phyloP scores from a whole-genome alignment of 176 grass and related monocot genomes.

The Bromus sterilis region DNA sequence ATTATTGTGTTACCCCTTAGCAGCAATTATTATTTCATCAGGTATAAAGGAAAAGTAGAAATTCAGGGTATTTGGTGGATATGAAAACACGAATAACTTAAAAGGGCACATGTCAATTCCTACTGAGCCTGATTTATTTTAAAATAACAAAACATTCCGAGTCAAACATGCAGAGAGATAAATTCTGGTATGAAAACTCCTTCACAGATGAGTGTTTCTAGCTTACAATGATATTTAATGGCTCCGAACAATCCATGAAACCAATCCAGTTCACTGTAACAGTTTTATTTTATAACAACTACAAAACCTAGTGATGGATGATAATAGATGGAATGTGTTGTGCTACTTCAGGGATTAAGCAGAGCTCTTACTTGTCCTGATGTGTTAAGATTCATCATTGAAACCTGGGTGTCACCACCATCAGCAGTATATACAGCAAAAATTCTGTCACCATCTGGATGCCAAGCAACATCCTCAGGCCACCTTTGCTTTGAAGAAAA shows the following conservation, averaged over 20 bases:
- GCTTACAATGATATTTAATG: conserved; percentile 1
- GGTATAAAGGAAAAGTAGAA: neutral
- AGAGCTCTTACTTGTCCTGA: conserved; percentile 74
- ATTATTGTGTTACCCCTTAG: neutral
- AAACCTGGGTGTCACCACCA: conserved; percentile 76
- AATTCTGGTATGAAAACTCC: neutral
- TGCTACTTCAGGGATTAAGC: conserved; percentile 18
- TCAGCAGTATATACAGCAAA: conserved; percentile 93
- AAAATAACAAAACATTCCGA: neutral
- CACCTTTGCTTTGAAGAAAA: conserved; percentile 91
- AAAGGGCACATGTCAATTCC: neutral
- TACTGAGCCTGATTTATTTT: neutral
- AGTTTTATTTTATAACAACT: conserved; percentile 13
- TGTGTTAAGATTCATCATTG: conserved; percentile 72
- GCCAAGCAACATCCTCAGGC: conserved; percentile 95
- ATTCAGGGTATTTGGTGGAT: neutral
- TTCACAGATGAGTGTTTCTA: neutral
- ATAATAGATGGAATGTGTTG: conserved; percentile 5
- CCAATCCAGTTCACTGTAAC: neutral
- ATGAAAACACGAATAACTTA: conserved; percentile 12
- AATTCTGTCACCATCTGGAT: conserved; percentile 77
- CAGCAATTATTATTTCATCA: neutral
- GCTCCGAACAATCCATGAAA: neutral
- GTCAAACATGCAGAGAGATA: conserved; percentile 2
- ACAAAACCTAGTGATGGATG: neutral